Base-by-base conservation (phyloP, 2,329 filamentous ascomycete species). In the Penicillium sp. region DNA sequence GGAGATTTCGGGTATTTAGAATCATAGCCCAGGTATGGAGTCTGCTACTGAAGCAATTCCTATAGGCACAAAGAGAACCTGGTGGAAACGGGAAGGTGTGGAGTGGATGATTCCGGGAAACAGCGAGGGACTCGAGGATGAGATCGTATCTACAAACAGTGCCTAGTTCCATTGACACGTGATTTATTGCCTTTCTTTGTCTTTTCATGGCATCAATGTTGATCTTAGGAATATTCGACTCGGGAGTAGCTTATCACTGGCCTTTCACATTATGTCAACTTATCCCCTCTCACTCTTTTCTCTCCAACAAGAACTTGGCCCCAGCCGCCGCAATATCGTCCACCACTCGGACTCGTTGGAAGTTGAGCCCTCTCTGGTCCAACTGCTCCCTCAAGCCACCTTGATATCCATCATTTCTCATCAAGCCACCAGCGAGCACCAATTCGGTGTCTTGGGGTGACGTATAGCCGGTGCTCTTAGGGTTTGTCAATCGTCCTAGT, bases 1-100 rank as follows among this genome's bases (percentile, higher is more conserved):
- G 54, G 64, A 72, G 53, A 69, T 75, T 35, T 60, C 55, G 1
- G 67, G 67, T 1, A 69, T 73, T n/a, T 73, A 70, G 71, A 67
- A 53, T 15, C 55, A 61, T 5, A 67, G 63, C 17, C 66, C 69
- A 0, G 67, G 65, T 4, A 69, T 69, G 69, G 71, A 73, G 47
- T 70, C 67, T 4, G 66, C 73, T 7, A 72, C 73, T 59, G 71
- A 73, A 54, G 69, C 66, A 3, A 60, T 69, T 15, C 67, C 62
- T 2, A 59, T 60, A n/a, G n/a, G 15, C 11, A 7, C 5, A 17
- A 31, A 6, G 17, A 6, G 28, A 11, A 8, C 3, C 6, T 45
- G 42, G 28, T 45, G 25, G 42, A 7, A 15, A 20, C 39, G 5
- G 5, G 10, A 42, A 31, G 31, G 31, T 3, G 39, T 8, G n/a